phyloP scores from a whole-genome alignment of 202 grass and related monocot genomes.

The Schoenoplectus tabernaemontani region DNA sequence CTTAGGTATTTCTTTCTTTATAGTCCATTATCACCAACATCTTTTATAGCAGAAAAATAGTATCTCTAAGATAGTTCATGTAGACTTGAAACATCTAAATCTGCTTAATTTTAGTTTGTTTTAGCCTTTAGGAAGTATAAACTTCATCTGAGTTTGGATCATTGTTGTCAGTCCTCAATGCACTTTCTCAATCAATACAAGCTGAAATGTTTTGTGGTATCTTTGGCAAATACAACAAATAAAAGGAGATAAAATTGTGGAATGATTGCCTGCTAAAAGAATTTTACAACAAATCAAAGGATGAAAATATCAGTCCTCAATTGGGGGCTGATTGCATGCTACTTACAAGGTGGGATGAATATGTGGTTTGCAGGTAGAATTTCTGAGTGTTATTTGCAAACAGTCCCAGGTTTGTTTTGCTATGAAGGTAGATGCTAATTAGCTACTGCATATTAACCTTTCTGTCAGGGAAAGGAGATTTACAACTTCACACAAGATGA shows the following conservation, averaged over 20 bases:
- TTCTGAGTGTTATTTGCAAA: neutral
- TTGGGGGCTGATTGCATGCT: neutral
- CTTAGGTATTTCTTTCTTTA: neutral
- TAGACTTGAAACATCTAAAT: neutral
- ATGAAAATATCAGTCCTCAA: neutral
- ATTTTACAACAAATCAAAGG: neutral
- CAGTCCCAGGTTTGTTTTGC: neutral
- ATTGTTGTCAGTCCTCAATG: neutral
- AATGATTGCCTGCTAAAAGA: too few relatives aligned
- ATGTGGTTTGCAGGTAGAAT: neutral
- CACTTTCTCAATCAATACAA: neutral
- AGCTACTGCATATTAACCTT: neutral
- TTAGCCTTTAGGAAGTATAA: neutral
- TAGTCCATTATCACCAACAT: neutral
- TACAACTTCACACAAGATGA: constrained; percentile 78
- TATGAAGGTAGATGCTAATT: constrained; percentile 7
- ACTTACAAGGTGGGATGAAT: neutral
- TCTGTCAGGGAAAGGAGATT: constrained; percentile 64
- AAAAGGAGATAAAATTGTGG: neutral
- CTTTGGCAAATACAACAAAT: neutral
- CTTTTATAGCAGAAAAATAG: neutral
- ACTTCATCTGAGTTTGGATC: neutral
- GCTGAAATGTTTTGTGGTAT: neutral
- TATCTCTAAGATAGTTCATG: neutral
- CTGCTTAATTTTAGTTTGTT: neutral